A percentile compares a stretch with the other conserved stretches of the same genome.
These are phyloP conservation scores for Colletotrichum ledebouriae DNA, from an alignment of 2,329 filamentous ascomycete species.

Conservation along the genomic window DNA sequence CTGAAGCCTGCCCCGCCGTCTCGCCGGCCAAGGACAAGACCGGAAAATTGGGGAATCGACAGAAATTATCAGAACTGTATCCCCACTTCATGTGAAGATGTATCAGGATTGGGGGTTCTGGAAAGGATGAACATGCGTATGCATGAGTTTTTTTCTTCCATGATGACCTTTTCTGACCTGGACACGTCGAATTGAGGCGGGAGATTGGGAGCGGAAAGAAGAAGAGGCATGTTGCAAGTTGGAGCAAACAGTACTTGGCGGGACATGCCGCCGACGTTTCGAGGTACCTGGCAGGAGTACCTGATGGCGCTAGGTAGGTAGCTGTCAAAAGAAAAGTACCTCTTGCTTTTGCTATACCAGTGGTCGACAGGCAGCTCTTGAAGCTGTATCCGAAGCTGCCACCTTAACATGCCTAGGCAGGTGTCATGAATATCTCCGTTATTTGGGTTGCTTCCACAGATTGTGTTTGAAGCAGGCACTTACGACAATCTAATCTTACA, in stretches of 20 bases:
- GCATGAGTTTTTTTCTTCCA: constrained; percentile 11
- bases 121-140: constrained; percentile 11
- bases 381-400: constrained; percentile 3
- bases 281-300: neutral
- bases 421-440: too few relatives aligned
- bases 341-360: neutral
- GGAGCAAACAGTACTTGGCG: constrained; percentile 3
- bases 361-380: neutral
- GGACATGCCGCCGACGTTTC: constrained; percentile 21
- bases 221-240: neutral
- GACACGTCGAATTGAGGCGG: constrained; percentile 11
- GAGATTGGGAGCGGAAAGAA: constrained; percentile 12
- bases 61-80: constrained; percentile 17
- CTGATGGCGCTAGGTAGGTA: neutral
- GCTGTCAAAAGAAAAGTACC: constrained; percentile 5
- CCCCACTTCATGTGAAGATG: constrained; percentile 41
- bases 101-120: constrained; percentile 13
- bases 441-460: too few relatives aligned
- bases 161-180: constrained; percentile 1
- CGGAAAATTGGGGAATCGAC: constrained; percentile 36
- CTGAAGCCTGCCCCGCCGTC: constrained; percentile 24
- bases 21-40: constrained; percentile 22
- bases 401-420: neutral
- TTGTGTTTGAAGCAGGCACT: neutral
- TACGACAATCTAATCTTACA: neutral